Percentiles rank a stretch among this genome's conserved stretches.
These are phyloP conservation scores for Nemania abortiva DNA, from an alignment of 2,329 filamentous ascomycete species.

Conservation along the genomic window DNA sequence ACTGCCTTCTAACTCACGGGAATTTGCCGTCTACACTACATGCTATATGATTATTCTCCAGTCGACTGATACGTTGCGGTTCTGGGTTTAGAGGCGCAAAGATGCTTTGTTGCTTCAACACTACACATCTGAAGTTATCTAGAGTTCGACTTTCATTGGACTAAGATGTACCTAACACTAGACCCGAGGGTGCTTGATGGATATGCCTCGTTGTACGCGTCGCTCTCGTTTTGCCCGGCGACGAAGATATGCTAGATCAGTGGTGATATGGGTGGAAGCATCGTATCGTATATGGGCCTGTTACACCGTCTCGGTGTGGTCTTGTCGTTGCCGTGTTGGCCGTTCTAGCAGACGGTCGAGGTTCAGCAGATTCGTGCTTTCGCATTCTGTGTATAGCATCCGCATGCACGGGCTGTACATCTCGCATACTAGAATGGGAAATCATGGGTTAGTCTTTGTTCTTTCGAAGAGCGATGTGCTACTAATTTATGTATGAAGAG, in stretches of 20 bases:
- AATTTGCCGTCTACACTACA: constrained; percentile 54
- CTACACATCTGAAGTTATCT: constrained; percentile 47
- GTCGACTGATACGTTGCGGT: constrained; percentile 47
- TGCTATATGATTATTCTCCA: constrained; percentile 53
- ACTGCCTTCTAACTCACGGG: constrained; percentile 48
- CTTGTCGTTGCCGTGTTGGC: background rate
- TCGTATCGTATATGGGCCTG: constrained; percentile 54
- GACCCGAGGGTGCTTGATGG: constrained; percentile 45
- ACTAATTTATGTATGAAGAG: too few relatives aligned
- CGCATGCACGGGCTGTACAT: constrained; percentile 52
- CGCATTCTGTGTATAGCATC: constrained; percentile 10
- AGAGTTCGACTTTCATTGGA: constrained; percentile 41
- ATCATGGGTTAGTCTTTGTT: too few relatives aligned
- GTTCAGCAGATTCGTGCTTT: background rate
- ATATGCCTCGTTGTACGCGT: constrained; percentile 49
- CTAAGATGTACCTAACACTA: constrained; percentile 50
- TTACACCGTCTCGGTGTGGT: constrained; percentile 10
- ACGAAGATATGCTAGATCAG: constrained; percentile 41
- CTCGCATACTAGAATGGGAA: constrained; percentile 34
- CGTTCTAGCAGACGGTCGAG: background rate
- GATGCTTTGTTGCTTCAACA: constrained; percentile 53
- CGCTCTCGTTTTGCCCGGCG: constrained; percentile 48
- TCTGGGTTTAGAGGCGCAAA: constrained; percentile 49
- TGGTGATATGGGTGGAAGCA: constrained; percentile 55
- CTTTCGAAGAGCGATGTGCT: constrained; percentile 22